These are phyloP conservation scores for Crithidia mellificae DNA, from an alignment of 208 protist species.

Conservation along the genomic window DNA sequence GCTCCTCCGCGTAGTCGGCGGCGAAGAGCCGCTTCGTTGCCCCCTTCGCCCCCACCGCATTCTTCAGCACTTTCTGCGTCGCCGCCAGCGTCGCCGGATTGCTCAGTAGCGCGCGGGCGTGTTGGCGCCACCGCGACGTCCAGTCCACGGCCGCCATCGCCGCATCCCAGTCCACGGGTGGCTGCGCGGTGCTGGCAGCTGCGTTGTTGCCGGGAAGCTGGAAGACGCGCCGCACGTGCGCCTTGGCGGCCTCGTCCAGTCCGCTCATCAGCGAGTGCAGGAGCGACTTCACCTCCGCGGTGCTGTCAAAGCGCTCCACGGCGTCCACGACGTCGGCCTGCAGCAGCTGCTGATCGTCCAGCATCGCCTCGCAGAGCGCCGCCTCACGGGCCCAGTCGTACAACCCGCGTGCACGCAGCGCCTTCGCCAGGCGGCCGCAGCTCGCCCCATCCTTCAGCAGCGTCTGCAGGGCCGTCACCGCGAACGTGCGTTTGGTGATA, in stretches of 20 bases:
- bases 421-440: slow-evolving; percentile 37
- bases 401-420: slow-evolving; percentile 35
- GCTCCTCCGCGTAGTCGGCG: slow-evolving; percentile 46
- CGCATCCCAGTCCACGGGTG: slow-evolving; percentile 55
- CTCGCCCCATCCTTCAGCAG: slow-evolving; percentile 32
- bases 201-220: slow-evolving; percentile 21
- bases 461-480: slow-evolving; percentile 19
- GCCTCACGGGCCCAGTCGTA: slow-evolving; percentile 63
- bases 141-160: slow-evolving; percentile 69
- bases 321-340: slow-evolving; percentile 46
- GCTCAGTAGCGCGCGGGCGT: slow-evolving; percentile 48
- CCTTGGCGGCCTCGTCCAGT: slow-evolving; percentile 39
- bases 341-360: slow-evolving; percentile 42
- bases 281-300: slow-evolving; percentile 70
- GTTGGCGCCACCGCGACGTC: slow-evolving; percentile 53
- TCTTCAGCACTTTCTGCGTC: slow-evolving; percentile 55
- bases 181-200: neutral
- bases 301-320: slow-evolving; percentile 62
- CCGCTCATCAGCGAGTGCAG: slow-evolving; percentile 57
- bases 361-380: slow-evolving; percentile 75
- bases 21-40: slow-evolving; percentile 47
- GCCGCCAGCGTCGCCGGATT: slow-evolving; percentile 44
- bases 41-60: slow-evolving; percentile 62
- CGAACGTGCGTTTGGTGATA: slow-evolving; percentile 54
- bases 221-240: slow-evolving; percentile 52